phyloP scores from a whole-genome alignment of 2,329 filamentous ascomycete species.

The Diaporthe vexans region DNA sequence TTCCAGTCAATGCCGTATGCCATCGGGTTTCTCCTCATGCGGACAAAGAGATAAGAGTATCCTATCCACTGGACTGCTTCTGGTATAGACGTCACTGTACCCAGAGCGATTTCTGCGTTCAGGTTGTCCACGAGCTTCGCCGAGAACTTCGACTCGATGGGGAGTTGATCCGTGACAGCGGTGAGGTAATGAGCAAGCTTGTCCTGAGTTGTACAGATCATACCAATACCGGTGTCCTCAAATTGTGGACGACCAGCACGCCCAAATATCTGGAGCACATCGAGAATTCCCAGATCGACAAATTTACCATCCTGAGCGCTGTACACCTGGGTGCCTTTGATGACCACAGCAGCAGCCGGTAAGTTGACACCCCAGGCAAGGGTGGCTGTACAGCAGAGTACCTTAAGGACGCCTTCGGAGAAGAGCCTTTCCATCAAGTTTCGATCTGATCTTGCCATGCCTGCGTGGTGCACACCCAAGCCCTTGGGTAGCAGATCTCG shows the following conservation, averaged over 20 bases:
- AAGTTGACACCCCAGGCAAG: conserved; percentile 99
- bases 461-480: conserved; percentile 95
- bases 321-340: conserved; percentile 98
- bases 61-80: conserved; percentile 98
- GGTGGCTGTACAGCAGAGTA: conserved; percentile 97
- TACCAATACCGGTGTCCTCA: conserved; percentile 96
- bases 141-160: conserved; percentile 97
- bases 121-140: conserved; percentile 95
- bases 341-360: conserved; percentile 94
- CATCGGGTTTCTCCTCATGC: conserved; percentile 93
- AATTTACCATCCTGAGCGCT: conserved; percentile 97
- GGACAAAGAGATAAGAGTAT: conserved; percentile 97
- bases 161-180: conserved; percentile 94
- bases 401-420: conserved; percentile 90
- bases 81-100: conserved; percentile 92
- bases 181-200: conserved; percentile 92
- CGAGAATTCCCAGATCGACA: conserved; percentile 93
- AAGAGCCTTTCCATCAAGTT: conserved; percentile 98
- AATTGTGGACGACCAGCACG: conserved; percentile 98
- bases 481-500: conserved; percentile 92
- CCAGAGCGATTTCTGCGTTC: conserved; percentile 93
- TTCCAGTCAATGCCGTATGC: conserved; percentile 96
- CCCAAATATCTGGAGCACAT: conserved; percentile 98
- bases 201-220: conserved; percentile 97
- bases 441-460: conserved; percentile 93